A percentile compares a stretch with the other conserved stretches of the same genome.
Evolutionary conservation across 345 rosid genomes (phyloP).

Genomic region (Melaleuca quinquenervia): DNA sequence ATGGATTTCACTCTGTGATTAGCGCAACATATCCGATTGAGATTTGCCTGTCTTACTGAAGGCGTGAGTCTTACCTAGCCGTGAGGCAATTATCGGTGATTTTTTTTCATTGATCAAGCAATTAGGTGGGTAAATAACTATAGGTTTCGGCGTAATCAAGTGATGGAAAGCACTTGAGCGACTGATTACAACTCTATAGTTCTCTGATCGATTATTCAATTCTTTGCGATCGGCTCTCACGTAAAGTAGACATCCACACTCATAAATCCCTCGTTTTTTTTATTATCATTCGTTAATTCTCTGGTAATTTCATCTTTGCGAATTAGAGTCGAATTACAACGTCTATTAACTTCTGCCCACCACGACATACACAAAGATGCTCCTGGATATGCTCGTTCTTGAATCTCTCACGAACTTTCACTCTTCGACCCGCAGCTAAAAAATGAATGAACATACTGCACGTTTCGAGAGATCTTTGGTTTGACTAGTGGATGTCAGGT

Average conservation of each 20-base stretch:
- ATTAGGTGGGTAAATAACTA: no score
- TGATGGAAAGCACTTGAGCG: no score
- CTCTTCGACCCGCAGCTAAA: neutral
- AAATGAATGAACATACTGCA: neutral
- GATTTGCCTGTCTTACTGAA: no score
- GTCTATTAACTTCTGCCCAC: neutral
- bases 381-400: neutral
- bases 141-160: no score
- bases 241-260: rapidly evolving
- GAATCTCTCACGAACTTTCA: neutral
- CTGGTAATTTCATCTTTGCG: neutral
- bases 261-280: neutral
- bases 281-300: neutral
- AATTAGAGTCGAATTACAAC: neutral
- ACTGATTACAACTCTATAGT: neutral
- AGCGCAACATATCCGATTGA: no score
- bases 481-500: neutral
- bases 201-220: neutral
- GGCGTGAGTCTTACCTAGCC: no score
- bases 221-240: rapidly evolving
- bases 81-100: no score
- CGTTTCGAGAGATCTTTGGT: neutral
- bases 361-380: neutral
- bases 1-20: no score
- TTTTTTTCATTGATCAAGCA: no score